A percentile compares a stretch with the other conserved stretches of the same genome.
Evolutionary conservation across 2,329 filamentous ascomycete species (phyloP).

Genomic region (Aureobasidium sp.): DNA sequence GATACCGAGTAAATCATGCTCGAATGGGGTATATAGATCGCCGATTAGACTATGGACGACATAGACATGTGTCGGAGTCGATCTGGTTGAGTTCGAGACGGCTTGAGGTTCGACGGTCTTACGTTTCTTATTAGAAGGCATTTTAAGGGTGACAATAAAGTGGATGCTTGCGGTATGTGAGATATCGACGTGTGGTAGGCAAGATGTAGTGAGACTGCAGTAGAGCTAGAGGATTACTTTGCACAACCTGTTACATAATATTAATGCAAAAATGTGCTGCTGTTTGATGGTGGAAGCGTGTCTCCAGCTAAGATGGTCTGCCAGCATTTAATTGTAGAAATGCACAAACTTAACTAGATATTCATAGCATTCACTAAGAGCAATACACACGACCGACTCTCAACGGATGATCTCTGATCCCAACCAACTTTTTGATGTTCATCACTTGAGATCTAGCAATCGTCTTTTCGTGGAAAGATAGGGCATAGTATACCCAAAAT

Average conservation of each 20-base stretch:
- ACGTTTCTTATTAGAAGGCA: too few species aligned
- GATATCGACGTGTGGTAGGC: not conserved
- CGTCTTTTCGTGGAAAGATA: not conserved
- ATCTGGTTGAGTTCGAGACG: too few species aligned
- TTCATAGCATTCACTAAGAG: not conserved
- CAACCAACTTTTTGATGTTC: not conserved
- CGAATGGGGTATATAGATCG: too few species aligned
- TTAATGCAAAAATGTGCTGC: not conserved
- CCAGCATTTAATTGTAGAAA: not conserved
- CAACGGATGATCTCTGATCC: not conserved
- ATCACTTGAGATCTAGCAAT: not conserved
- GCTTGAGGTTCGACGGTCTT: too few species aligned
- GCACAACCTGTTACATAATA: not conserved
- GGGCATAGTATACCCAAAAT: not conserved
- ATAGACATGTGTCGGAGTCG: too few species aligned
- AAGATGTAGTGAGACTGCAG: not conserved
- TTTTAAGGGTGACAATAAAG: too few species aligned
- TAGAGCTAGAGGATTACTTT: not conserved
- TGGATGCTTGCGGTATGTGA: too few species aligned
- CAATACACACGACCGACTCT: not conserved
- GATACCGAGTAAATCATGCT: too few species aligned
- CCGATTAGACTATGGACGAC: too few species aligned
- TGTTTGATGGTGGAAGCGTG: not conserved
- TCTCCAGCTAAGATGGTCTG: not conserved
- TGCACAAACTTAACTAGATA: not conserved